Conservation (phyloP, 2,329 filamentous ascomycete genomes). For the Alternaria sp. region DNA sequence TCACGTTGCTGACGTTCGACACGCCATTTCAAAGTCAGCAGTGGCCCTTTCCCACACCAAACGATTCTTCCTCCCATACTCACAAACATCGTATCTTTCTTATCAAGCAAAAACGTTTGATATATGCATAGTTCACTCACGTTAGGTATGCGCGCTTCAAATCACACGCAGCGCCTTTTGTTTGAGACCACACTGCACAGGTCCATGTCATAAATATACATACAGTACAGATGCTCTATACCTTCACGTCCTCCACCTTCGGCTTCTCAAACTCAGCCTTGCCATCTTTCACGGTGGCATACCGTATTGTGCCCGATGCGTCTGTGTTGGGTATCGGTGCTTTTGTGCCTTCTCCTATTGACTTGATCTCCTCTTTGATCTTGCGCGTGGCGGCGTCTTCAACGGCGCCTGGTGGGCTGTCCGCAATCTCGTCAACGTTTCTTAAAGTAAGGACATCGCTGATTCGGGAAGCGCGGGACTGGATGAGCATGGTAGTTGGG, state of each 20-base stretch:
- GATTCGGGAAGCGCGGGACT: constrained; percentile 81
- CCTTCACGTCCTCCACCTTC: constrained; percentile 3
- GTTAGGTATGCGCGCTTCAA: neutral
- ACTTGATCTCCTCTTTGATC: constrained; percentile 46
- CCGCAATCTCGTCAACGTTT: constrained; percentile 90
- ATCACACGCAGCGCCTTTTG: neutral
- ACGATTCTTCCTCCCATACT: neutral
- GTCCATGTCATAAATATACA: constrained; percentile 15
- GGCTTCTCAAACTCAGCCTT: constrained; percentile 36
- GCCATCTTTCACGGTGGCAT: constrained; percentile 36
- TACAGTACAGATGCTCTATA: constrained; percentile 14
- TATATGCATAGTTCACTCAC: neutral
- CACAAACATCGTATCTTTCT: neutral
- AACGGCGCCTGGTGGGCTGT: constrained; percentile 75
- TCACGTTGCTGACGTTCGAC: no score
- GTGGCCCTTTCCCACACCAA: neutral
- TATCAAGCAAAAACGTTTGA: neutral
- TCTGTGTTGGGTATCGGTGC: constrained; percentile 24
- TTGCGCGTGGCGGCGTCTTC: constrained; percentile 57
- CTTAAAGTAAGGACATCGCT: constrained; percentile 77
- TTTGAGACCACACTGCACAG: neutral
- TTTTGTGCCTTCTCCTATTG: constrained; percentile 30
- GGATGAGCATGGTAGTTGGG: constrained; percentile 83
- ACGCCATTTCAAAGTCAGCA: no score
- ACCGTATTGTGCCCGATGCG: constrained; percentile 24